phyloP scores from a whole-genome alignment of 2,329 filamentous ascomycete genomes.

The Nectriaceae sp. region DNA sequence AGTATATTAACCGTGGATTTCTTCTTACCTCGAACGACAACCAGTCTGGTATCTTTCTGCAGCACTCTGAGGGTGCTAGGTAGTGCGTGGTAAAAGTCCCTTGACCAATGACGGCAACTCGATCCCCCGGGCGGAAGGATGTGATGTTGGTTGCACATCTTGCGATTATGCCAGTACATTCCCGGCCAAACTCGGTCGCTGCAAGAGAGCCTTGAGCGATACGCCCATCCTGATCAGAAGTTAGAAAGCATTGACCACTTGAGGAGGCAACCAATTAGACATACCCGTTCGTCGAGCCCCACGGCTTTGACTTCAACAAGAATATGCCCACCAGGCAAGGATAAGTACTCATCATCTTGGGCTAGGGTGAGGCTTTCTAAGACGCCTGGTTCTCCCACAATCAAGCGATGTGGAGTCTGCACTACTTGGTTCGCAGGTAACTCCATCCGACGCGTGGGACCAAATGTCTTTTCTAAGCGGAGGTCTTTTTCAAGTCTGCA shows the following conservation, averaged over 20 bases:
- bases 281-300: slow-evolving; percentile 22
- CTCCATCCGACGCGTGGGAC: slow-evolving; percentile 20
- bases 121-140: slow-evolving; percentile 17
- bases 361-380: slow-evolving; percentile 21
- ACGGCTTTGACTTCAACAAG: slow-evolving; percentile 22
- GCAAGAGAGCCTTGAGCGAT: slow-evolving; percentile 22
- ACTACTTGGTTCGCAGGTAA: slow-evolving; percentile 9
- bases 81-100: slow-evolving; percentile 23
- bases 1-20: not conserved
- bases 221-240: slow-evolving; percentile 10
- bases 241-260: slow-evolving; percentile 11
- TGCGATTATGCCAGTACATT: slow-evolving; percentile 19
- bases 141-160: slow-evolving; percentile 16
- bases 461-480: slow-evolving; percentile 19
- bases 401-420: slow-evolving; percentile 14
- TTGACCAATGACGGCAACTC: slow-evolving; percentile 21
- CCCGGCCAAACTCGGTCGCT: slow-evolving; percentile 20
- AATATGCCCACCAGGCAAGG: slow-evolving; percentile 17
- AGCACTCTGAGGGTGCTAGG: slow-evolving; percentile 16
- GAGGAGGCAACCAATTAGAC: not conserved
- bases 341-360: slow-evolving; percentile 6
- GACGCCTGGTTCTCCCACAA: slow-evolving; percentile 23
- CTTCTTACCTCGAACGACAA: slow-evolving; percentile 23
- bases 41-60: slow-evolving; percentile 22
- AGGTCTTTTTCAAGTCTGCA: slow-evolving; percentile 21